These are phyloP conservation scores for Babesia bovis DNA, from an alignment of 169 alveolate genomes.

Conservation along the genomic window DNA sequence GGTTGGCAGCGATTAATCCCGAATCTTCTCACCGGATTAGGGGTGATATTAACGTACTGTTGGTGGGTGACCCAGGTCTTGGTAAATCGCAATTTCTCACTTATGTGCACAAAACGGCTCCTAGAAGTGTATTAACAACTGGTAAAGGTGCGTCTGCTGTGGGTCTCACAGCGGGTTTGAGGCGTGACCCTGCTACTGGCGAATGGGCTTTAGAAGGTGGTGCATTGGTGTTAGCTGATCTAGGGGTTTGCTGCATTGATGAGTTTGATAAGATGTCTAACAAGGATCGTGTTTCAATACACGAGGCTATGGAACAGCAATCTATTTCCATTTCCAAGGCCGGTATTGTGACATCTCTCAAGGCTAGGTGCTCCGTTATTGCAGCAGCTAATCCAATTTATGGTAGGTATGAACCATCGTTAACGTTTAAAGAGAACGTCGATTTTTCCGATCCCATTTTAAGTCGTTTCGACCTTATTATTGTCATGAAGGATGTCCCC, in stretches of 20 bases:
- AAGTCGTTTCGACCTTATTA: constrained; percentile 97
- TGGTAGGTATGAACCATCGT: constrained; percentile 95
- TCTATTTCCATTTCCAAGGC: constrained; percentile 98
- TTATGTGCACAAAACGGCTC: constrained; percentile 95
- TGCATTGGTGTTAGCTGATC: constrained; percentile 97
- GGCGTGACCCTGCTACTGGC: constrained; percentile 95
- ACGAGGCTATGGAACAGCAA: constrained; percentile 99
- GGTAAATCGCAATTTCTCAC: constrained; percentile 99
- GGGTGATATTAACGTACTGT: constrained; percentile 94
- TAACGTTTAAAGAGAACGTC: constrained; percentile 97
- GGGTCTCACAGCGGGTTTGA: constrained; percentile 97
- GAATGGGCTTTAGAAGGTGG: constrained; percentile 99
- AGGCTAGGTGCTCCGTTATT: constrained; percentile 98
- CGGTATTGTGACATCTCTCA: constrained; percentile 95
- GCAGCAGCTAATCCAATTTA: constrained; percentile 99
- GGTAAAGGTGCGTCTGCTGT: constrained; percentile 99
- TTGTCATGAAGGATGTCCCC: constrained; percentile 97
- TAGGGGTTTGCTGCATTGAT: constrained; percentile 99
- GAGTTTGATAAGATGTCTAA: constrained; percentile 99
- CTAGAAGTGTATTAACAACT: constrained; percentile 95
- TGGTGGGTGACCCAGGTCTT: constrained; percentile 97
- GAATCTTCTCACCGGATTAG: constrained; percentile 94
- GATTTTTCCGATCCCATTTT: constrained; percentile 98
- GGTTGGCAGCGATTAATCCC: constrained; percentile 77
- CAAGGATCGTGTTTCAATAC: constrained; percentile 98